Conservation (phyloP, 2,329 filamentous ascomycete species). For the Aspergillus hiratsukae region DNA sequence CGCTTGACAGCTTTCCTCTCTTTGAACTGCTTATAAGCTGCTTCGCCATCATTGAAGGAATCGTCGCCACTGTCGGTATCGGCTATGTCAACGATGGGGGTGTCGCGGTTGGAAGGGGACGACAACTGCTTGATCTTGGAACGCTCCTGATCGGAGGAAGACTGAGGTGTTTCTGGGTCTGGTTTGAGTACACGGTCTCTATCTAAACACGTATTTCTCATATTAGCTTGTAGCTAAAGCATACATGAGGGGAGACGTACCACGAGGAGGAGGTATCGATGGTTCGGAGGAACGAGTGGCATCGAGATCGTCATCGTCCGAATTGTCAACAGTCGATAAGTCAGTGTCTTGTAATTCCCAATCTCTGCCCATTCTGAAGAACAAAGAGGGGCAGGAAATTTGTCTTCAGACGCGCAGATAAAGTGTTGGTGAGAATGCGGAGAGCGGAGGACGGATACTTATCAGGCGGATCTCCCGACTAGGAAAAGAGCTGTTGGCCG, state of each 20-base stretch:
- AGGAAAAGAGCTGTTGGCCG: slow-evolving; percentile 20
- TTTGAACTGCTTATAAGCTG: slow-evolving; percentile 60
- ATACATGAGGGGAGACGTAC: slow-evolving; percentile 7
- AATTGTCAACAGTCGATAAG: slow-evolving; percentile 22
- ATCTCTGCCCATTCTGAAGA: slow-evolving; percentile 20
- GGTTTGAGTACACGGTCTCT: not conserved
- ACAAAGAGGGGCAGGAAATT: slow-evolving; percentile 1
- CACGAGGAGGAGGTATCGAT: not conserved
- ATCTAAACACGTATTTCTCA: slow-evolving; percentile 13
- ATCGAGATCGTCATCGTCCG: slow-evolving; percentile 43
- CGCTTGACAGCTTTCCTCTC: slow-evolving; percentile 53
- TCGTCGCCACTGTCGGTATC: slow-evolving; percentile 25
- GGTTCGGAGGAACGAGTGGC: slow-evolving; percentile 25
- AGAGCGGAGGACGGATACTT: slow-evolving; percentile 5
- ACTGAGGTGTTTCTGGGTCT: not conserved
- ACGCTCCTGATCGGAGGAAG: not conserved
- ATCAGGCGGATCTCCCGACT: slow-evolving; percentile 11
- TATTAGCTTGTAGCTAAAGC: slow-evolving; percentile 5
- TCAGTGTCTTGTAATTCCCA: slow-evolving; percentile 24
- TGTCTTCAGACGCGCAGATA: not conserved
- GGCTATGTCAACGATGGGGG: slow-evolving; percentile 18
- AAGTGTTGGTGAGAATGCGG: slow-evolving; percentile 8
- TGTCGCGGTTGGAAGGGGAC: slow-evolving; percentile 11
- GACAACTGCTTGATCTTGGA: slow-evolving; percentile 3
- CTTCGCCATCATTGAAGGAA: slow-evolving; percentile 37